Base-by-base conservation (phyloP, 768 basidiomycete species). In the Steccherinum ochraceum region DNA sequence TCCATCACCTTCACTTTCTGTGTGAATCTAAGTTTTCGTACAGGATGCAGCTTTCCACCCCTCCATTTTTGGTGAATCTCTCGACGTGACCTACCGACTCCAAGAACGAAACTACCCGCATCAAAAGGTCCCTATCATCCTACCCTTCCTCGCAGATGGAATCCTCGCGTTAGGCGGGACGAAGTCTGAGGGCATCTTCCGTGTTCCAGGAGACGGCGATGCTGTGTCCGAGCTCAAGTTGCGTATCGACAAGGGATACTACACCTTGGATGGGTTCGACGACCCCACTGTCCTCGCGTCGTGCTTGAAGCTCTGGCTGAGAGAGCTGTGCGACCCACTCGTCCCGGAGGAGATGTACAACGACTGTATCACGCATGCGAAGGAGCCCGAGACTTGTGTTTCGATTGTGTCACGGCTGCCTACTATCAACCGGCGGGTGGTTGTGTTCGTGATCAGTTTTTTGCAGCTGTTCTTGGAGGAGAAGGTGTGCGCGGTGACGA, bases 1-100 rank as follows among this genome's bases (percentile, higher is more conserved):
- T 25, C 21, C 13, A 2, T 26, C 18, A 3, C 12, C n/a, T n/a
- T n/a, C n/a, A n/a, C n/a, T n/a, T n/a, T n/a, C n/a, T n/a, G n/a
- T n/a, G n/a, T n/a, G n/a, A n/a, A n/a, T n/a, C n/a, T 23, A 20
- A 12, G 24, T n/a, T 25, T 50, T 19, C 10, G 13, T 47, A 11
- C 59, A 89, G 81, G 91, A 93, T 59, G 92, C 93, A 23, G 93
- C 94, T 5, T 97, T 96, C 71, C 89, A 93, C 56, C 92, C 93
- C 0, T 93, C 91, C 1, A 93, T 89, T 1, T 97, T 96, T 60
- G 92, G 93, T 12, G 92, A 94, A 71, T 84, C 89, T 0, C 74
- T 97, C 12, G 88, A 89, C 55, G 83, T 83, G 21, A 87, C 92
- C 53, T 84, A 89, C 68, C 75, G 86, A 42, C 71, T 93, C 10